These are phyloP conservation scores for Tephrocybe sp. DNA, from an alignment of 768 basidiomycete genomes.

Conservation along the genomic window DNA sequence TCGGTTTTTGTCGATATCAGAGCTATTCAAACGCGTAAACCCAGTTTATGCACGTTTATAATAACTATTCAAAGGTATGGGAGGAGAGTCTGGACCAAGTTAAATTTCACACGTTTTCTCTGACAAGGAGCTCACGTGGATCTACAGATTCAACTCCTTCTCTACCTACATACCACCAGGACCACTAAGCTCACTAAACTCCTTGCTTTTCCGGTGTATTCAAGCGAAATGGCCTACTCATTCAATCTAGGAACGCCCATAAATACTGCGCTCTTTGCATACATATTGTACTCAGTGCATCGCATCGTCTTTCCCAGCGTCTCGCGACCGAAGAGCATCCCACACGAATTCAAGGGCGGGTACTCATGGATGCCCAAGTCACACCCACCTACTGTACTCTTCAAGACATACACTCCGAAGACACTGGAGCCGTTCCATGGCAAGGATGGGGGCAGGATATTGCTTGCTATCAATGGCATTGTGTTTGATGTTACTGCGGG, in stretches of 20 bases:
- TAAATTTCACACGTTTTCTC: no score
- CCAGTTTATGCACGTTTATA: no score
- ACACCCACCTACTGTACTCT: constrained; percentile 78
- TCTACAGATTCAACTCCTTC: no score
- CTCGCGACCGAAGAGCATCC: constrained; percentile 46
- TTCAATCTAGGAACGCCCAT: constrained; percentile 68
- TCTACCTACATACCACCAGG: no score
- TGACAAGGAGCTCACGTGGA: neutral
- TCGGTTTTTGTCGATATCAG: no score
- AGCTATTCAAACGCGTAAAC: no score
- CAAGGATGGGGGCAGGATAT: constrained; percentile 64
- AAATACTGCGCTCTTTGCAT: constrained; percentile 76
- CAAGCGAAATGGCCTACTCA: constrained; percentile 35
- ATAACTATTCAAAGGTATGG: no score
- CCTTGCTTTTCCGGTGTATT: neutral
- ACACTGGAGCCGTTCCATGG: constrained; percentile 71
- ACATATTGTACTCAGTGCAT: constrained; percentile 77
- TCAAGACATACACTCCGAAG: constrained; percentile 76
- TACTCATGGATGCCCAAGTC: constrained; percentile 92
- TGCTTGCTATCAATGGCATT: constrained; percentile 79
- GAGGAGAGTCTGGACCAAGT: no score
- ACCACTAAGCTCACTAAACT: neutral
- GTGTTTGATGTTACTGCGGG: constrained; percentile 95
- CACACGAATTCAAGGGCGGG: constrained; percentile 72
- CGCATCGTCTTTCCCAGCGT: constrained; percentile 73